Evolutionary conservation across 2,329 filamentous ascomycete genomes (phyloP).

Genomic region (Colletotrichum neosansevieriae): DNA sequence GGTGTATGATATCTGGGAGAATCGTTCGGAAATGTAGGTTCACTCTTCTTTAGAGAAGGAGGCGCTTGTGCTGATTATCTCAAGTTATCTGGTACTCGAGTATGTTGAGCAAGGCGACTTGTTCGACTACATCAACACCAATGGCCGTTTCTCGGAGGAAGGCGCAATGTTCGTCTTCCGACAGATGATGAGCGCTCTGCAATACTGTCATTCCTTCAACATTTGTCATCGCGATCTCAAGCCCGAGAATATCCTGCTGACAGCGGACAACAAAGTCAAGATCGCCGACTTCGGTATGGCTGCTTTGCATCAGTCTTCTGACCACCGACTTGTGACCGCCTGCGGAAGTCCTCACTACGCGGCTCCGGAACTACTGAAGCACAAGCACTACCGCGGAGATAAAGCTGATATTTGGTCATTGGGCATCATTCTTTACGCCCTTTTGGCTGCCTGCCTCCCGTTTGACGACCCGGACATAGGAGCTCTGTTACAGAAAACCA

Average conservation of each 20-base stretch:
- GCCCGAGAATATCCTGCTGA: constrained; percentile 95
- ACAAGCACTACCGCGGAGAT: constrained; percentile 82
- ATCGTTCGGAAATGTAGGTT: constrained; percentile 89
- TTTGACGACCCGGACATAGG: constrained; percentile 78
- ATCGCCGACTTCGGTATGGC: constrained; percentile 99
- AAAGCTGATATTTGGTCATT: constrained; percentile 95
- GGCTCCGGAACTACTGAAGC: constrained; percentile 88
- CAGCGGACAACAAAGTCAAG: constrained; percentile 82
- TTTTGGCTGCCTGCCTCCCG: constrained; percentile 85
- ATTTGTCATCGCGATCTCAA: constrained; percentile 98
- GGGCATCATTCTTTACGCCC: constrained; percentile 89
- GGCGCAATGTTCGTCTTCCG: constrained; percentile 88
- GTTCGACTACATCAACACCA: constrained; percentile 84
- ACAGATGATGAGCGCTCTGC: constrained; percentile 91
- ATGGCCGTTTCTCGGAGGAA: constrained; percentile 81
- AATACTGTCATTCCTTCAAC: constrained; percentile 93
- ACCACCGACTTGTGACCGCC: constrained; percentile 84
- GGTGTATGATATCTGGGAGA: constrained; percentile 98
- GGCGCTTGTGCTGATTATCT: constrained; percentile 30
- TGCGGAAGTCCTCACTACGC: constrained; percentile 98
- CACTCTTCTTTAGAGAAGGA: too few relatives aligned
- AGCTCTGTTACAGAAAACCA: constrained; percentile 71
- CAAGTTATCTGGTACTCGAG: constrained; percentile 92
- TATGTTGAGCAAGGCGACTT: constrained; percentile 85
- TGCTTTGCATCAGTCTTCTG: constrained; percentile 83